phyloP scores from a whole-genome alignment of 2,329 filamentous ascomycete species.

The Teratosphaeria gauchensis region DNA sequence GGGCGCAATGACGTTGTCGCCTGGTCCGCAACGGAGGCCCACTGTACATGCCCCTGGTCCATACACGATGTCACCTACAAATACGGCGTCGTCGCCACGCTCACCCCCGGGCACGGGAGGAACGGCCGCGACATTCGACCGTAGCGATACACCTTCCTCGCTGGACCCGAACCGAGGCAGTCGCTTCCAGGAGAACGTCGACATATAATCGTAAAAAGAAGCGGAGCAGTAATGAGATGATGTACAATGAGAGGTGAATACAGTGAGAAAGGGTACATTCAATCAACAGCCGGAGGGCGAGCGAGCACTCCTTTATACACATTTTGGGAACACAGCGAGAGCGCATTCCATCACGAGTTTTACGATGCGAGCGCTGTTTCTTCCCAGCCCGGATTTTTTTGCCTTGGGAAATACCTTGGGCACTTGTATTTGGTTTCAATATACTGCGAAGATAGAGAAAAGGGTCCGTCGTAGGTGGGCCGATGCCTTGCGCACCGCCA shows the following conservation, averaged over 20 bases:
- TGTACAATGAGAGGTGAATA: neutral
- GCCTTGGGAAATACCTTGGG: neutral
- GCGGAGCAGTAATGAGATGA: neutral
- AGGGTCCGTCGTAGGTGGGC: neutral
- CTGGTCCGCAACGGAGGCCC: slow-evolving; percentile 24
- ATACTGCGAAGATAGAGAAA: neutral
- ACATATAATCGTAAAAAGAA: neutral
- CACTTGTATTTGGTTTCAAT: neutral
- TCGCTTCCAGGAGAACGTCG: slow-evolving; percentile 21
- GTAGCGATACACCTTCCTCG: slow-evolving; percentile 14
- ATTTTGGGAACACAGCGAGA: neutral
- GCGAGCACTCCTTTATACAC: neutral
- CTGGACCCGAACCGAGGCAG: slow-evolving; percentile 15
- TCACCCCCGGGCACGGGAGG: slow-evolving; percentile 6
- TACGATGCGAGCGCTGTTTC: neutral
- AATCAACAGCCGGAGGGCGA: neutral
- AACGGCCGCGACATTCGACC: slow-evolving; percentile 7
- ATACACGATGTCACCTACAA: slow-evolving; percentile 13
- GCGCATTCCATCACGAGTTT: neutral
- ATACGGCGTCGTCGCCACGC: neutral
- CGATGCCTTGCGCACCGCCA: neutral
- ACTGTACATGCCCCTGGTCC: slow-evolving; percentile 24
- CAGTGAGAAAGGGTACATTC: neutral
- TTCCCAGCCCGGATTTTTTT: neutral
- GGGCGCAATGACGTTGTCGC: slow-evolving; percentile 21